Evolutionary conservation across 345 rosid species (phyloP).

Genomic region (Geranium brycei): DNA sequence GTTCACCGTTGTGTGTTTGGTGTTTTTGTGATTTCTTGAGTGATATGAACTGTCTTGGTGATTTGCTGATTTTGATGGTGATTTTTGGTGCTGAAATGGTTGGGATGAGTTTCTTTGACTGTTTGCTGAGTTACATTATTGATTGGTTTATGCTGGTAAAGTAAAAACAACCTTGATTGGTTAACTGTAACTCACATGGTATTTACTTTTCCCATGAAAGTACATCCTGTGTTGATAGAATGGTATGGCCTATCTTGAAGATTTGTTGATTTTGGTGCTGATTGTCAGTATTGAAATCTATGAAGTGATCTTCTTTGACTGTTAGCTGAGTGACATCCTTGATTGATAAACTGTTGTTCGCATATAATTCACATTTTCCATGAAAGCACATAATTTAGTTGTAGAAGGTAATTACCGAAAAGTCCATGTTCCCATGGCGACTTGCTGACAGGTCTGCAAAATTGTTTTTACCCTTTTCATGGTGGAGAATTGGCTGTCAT

Average conservation of each 20-base stretch:
- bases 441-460: neutral
- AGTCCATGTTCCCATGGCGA: neutral
- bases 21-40: neutral
- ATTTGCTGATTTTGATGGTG: neutral
- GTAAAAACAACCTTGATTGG: too few species aligned
- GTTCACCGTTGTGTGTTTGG: neutral
- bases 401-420: neutral
- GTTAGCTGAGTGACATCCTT: too few species aligned
- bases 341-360: too few species aligned
- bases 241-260: too few species aligned
- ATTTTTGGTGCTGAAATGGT: neutral
- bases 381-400: too few species aligned
- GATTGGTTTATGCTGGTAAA: neutral
- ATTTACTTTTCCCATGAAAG: too few species aligned
- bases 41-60: neutral
- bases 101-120: neutral
- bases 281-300: too few species aligned
- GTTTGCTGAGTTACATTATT: neutral
- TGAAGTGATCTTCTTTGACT: too few species aligned
- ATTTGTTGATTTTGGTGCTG: too few species aligned
- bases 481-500: neutral
- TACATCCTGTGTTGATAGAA: too few species aligned
- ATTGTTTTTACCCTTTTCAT: neutral
- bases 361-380: too few species aligned
- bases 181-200: too few species aligned